phyloP scores from a whole-genome alignment of 2,329 filamentous ascomycete genomes.

The Domatiomyces globalis region DNA sequence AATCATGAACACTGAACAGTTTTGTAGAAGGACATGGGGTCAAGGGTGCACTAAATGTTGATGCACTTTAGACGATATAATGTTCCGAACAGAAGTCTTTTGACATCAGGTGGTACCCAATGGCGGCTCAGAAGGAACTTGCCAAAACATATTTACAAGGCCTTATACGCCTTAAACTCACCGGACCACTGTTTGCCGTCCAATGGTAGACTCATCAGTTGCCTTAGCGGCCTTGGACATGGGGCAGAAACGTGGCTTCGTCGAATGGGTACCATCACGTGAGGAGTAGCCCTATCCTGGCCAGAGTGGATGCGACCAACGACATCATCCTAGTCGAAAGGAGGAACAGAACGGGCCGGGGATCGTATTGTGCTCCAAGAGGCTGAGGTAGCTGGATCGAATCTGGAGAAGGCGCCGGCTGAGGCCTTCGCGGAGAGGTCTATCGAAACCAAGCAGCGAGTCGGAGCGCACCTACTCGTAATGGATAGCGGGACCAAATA shows the following conservation, averaged over 20 bases:
- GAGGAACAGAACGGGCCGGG: no score
- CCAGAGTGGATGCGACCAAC: no score
- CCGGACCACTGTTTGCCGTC: background rate
- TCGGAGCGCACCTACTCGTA: no score
- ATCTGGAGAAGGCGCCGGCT: no score
- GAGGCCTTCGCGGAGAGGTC: background rate
- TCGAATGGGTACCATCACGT: background rate
- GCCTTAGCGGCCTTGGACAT: background rate
- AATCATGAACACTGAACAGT: background rate
- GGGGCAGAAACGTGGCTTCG: no score
- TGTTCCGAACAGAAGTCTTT: background rate
- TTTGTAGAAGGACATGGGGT: background rate
- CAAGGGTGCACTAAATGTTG: background rate
- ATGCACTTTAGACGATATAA: background rate
- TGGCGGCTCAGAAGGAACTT: background rate
- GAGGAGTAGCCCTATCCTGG: background rate
- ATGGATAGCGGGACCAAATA: background rate
- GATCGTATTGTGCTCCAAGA: no score
- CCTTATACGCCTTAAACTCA: background rate
- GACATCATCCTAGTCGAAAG: no score
- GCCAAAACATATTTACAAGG: background rate
- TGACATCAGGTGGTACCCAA: background rate
- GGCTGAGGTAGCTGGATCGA: no score
- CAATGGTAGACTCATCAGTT: background rate
- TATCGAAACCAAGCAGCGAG: background rate